A percentile compares a stretch with the other conserved stretches of the same genome.
Evolutionary conservation across 2,329 filamentous ascomycete genomes (phyloP).

Genomic region (Fusarium goolgardi): DNA sequence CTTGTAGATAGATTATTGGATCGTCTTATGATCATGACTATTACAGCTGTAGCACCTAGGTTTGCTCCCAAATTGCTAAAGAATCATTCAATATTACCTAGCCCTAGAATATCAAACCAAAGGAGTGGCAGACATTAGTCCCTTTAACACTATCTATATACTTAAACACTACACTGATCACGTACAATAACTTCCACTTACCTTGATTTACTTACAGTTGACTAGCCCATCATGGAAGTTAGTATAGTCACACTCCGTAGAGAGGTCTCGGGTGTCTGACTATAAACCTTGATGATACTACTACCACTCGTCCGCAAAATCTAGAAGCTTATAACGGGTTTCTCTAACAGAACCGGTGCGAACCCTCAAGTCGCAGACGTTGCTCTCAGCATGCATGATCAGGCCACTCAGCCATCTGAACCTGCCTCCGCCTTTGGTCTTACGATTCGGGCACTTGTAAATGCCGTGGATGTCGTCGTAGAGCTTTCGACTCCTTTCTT

Average conservation of each 20-base stretch:
- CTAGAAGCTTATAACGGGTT: too few relatives aligned
- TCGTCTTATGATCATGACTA: too few relatives aligned
- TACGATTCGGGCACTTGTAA: background rate
- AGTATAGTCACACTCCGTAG: too few relatives aligned
- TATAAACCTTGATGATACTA: too few relatives aligned
- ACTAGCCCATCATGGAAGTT: too few relatives aligned
- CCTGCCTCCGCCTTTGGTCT: background rate
- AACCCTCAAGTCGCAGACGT: background rate
- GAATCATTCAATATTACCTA: background rate
- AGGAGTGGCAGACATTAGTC: background rate
- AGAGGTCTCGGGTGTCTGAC: too few relatives aligned
- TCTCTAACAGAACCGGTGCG: background rate
- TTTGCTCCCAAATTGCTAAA: accelerated
- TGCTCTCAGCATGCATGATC: background rate
- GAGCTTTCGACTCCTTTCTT: background rate
- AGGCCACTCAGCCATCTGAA: background rate
- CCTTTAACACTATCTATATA: background rate
- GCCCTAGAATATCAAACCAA: background rate
- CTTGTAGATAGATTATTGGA: too few relatives aligned
- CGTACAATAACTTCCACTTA: too few relatives aligned
- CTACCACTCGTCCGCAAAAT: too few relatives aligned
- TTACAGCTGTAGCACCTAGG: background rate
- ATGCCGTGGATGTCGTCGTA: background rate
- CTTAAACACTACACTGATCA: too few relatives aligned
- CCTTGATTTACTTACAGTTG: too few relatives aligned